Base-by-base conservation (phyloP, 176 grass and related monocot genomes). In the Luzula sylvatica region DNA sequence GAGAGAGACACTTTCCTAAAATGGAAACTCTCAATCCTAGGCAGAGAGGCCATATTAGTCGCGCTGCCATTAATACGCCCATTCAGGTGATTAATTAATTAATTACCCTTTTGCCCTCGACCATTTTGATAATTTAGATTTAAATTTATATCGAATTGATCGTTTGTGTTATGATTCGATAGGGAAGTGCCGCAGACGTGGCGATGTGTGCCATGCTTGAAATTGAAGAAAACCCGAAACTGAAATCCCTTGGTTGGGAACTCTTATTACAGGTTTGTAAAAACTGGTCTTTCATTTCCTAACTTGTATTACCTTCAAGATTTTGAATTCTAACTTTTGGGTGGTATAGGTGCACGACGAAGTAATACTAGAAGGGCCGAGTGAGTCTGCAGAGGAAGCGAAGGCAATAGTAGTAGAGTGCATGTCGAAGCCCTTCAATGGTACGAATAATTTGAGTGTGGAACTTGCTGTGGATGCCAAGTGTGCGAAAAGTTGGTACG, bases 141-240 rank as follows among this genome's bases (percentile, higher is more conserved):
- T 11, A 19, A 38, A 4, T 15, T 27, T 39, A 18, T 24, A 16
- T 26, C 7, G 15, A 42, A 51, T 58, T 23, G 20, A 54, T 25
- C 15, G 13, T 55, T 47, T 42, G 9, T 67, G 4, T 32, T 32
- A 53, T 45, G 51, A 70, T 17, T 54, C 43, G 59, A 75, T 77
- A 98, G 92, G 92, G 92, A 19, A 98, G 92, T 55, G 92, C 92
- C 65, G 92, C 85, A 63, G 92, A 98, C 73, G 92, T 98, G 69
- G 85, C 92, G 40, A 98, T 90, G 92, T 98, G 92, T 59, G 92
- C 92, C 12, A 98, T 98, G 92, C 78, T 90, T 58, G 81, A 98
- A 65, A 98, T 90, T 71, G 81, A 86, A 42, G 58, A 24, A 14
- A 90, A 90, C 75, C 9, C 22, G 63, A 50, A 48, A 78, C 81